Evolutionary conservation across 1,139 yeast genomes (phyloP).

Genomic region (Yamadazyma epiphylla): DNA sequence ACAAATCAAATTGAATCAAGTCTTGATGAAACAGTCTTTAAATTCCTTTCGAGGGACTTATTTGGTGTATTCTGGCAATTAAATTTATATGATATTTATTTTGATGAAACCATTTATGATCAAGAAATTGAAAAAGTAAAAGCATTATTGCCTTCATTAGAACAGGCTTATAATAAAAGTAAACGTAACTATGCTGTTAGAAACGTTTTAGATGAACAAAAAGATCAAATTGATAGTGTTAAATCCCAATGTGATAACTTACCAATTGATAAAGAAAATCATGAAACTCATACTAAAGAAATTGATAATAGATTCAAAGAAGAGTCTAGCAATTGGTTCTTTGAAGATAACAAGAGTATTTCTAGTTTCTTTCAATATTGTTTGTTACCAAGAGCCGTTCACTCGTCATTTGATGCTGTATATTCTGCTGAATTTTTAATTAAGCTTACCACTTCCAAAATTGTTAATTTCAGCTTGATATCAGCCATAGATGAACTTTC

Average conservation of each 20-base stretch:
- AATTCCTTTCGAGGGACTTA: conserved; percentile 38
- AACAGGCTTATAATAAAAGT: conserved; percentile 27
- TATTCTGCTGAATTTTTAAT: conserved; percentile 63
- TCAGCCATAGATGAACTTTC: conserved; percentile 49
- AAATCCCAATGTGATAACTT: conserved; percentile 20
- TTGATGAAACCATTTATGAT: conserved; percentile 48
- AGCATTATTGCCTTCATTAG: conserved; percentile 15
- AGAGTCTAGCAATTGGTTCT: conserved; percentile 24
- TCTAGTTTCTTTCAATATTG: conserved; percentile 56
- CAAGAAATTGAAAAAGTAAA: conserved; percentile 33
- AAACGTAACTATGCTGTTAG: conserved; percentile 27
- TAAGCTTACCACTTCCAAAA: conserved; percentile 40
- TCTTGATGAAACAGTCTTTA: conserved; percentile 18
- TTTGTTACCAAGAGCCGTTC: conserved; percentile 70
- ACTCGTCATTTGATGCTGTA: conserved; percentile 83
- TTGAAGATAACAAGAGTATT: conserved; percentile 14
- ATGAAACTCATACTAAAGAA: conserved; percentile 20
- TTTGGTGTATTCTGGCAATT: conserved; percentile 72
- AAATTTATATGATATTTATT: conserved; percentile 70
- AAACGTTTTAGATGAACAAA: conserved; percentile 23
- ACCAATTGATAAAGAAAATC: conserved; percentile 28
- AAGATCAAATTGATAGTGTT: conserved; percentile 24
- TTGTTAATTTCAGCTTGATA: conserved; percentile 42
- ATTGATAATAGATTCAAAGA: conserved; percentile 12
- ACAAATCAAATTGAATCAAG: conserved; percentile 1